Percentiles rank a stretch among this genome's conserved stretches.
Evolutionary conservation across 129 eudicot genomes (phyloP).

Genomic region (Glebionis coronaria): DNA sequence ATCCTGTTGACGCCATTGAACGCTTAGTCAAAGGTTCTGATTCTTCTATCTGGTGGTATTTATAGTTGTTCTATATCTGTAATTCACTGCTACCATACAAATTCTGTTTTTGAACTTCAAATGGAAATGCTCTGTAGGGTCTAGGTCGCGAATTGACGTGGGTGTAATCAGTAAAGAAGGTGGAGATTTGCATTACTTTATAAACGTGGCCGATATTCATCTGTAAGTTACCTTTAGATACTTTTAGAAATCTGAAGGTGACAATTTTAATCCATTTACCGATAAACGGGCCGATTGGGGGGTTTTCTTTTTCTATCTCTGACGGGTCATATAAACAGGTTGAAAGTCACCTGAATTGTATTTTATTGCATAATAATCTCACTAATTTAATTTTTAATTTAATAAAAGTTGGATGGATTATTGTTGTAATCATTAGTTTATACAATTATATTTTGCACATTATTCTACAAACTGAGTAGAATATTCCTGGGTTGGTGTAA

Average conservation of each 20-base stretch:
- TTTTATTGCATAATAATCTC: too few relatives aligned
- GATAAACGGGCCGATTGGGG: background rate
- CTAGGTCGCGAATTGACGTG: constrained; percentile 73
- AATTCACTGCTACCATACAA: constrained; percentile 15
- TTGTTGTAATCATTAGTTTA: too few relatives aligned
- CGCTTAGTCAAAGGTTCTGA: constrained; percentile 82
- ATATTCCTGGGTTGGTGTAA: background rate
- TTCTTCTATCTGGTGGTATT: constrained; percentile 21
- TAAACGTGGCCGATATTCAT: constrained; percentile 94
- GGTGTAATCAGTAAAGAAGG: constrained; percentile 67
- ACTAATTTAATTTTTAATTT: too few relatives aligned
- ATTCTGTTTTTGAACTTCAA: constrained; percentile 10
- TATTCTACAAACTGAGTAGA: background rate
- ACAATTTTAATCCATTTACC: background rate
- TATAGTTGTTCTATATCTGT: constrained; percentile 11
- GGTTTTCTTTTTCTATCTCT: background rate
- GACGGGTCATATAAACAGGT: constrained; percentile 2
- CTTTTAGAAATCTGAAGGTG: background rate
- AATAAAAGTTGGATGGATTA: too few relatives aligned
- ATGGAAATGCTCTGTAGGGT: constrained; percentile 46
- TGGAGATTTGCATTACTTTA: constrained; percentile 80
- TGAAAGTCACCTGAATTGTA: background rate
- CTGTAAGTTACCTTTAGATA: constrained; percentile 54
- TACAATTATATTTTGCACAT: too few relatives aligned
- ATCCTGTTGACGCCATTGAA: constrained; percentile 81